Evolutionary conservation across 306 rosid species (phyloP).

Genomic region (Pterocarpus santalinus): DNA sequence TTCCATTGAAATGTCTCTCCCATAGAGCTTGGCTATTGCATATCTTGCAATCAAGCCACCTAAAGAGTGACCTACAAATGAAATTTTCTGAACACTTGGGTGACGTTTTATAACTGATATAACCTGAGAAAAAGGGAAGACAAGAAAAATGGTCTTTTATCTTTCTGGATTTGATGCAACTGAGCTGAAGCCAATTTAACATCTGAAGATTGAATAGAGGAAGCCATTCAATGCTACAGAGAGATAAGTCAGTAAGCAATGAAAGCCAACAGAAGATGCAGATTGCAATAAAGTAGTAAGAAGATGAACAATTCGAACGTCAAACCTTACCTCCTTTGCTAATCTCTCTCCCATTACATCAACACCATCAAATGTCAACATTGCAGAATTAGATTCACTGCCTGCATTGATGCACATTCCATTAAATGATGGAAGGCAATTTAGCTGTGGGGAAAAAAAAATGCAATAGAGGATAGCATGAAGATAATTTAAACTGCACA

Average conservation of each 20-base stretch:
- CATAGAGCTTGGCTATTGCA: conserved; percentile 81
- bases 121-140: conserved; percentile 60
- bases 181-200: conserved; percentile 32
- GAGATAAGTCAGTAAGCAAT: background rate
- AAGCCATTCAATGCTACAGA: conserved; percentile 3
- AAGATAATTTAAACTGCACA: conserved; percentile 7
- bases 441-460: background rate
- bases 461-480: conserved; percentile 30
- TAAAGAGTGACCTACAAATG: conserved; percentile 81
- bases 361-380: conserved; percentile 83
- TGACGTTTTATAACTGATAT: conserved; percentile 66
- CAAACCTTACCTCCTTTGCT: conserved; percentile 74
- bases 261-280: conserved; percentile 1
- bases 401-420: conserved; percentile 62
- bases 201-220: background rate
- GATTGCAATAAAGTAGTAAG: background rate
- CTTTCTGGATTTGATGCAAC: conserved; percentile 31
- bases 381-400: conserved; percentile 75
- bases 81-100: conserved; percentile 72
- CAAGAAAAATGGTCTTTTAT: conserved; percentile 5
- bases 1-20: conserved; percentile 52
- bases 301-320: conserved; percentile 19
- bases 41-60: conserved; percentile 88
- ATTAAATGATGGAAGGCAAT: conserved; percentile 40
- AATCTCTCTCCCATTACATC: conserved; percentile 89